Percentiles rank a stretch among this genome's conserved stretches.
These are phyloP conservation scores for Salicornia ramosissima DNA, from an alignment of 148 eudicot species.

Conservation along the genomic window DNA sequence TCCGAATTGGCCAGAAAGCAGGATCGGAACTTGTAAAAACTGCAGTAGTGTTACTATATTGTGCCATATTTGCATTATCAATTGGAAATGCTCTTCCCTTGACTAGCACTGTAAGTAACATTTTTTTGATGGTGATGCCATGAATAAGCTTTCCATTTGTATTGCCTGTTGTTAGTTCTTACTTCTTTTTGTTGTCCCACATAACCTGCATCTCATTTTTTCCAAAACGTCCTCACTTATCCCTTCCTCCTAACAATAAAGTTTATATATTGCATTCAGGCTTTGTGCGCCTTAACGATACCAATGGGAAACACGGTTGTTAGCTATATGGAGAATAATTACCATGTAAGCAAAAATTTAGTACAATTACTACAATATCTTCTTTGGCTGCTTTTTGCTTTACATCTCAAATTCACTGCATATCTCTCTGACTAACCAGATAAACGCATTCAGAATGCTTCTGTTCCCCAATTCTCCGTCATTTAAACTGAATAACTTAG, in stretches of 20 bases:
- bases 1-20: slow-evolving; percentile 62
- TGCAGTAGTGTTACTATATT: slow-evolving; percentile 45
- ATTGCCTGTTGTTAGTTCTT: neutral
- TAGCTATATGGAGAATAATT: slow-evolving; percentile 51
- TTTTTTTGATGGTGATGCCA: neutral
- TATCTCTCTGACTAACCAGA: neutral
- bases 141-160: neutral
- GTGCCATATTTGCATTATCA: slow-evolving; percentile 44
- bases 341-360: slow-evolving; percentile 43
- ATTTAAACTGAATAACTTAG: too few relatives aligned
- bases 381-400: neutral
- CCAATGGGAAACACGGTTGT: slow-evolving; percentile 54
- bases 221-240: neutral
- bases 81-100: slow-evolving; percentile 61
- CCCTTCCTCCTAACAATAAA: neutral
- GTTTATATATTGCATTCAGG: slow-evolving; percentile 30
- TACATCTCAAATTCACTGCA: neutral
- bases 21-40: slow-evolving; percentile 61
- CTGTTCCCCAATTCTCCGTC: too few relatives aligned
- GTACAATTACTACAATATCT: neutral
- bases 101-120: slow-evolving; percentile 51
- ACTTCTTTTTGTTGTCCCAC: neutral
- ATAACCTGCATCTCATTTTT: neutral
- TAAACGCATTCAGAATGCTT: too few relatives aligned
- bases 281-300: slow-evolving; percentile 58